Percentiles rank a stretch among this genome's conserved stretches.
Evolutionary conservation across 148 eudicot genomes (phyloP).

Genomic region (Vaccinium vitisidaea): DNA sequence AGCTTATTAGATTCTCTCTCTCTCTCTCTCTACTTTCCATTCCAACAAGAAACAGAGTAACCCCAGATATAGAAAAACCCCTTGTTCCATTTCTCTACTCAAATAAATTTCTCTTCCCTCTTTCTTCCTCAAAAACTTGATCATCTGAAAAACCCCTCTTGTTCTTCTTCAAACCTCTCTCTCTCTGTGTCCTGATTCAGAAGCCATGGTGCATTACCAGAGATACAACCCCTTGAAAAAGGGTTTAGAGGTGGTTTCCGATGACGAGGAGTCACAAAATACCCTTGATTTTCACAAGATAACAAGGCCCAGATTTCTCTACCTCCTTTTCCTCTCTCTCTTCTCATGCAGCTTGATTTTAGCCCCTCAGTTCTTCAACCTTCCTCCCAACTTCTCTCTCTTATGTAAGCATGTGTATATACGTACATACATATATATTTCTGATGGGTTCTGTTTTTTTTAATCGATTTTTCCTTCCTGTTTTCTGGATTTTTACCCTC

Average conservation of each 20-base stretch:
- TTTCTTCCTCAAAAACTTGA: neutral
- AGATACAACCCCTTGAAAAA: constrained; percentile 59
- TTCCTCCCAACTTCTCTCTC: constrained; percentile 34
- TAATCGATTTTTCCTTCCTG: neutral
- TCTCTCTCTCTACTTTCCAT: neutral
- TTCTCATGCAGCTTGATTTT: constrained; percentile 51
- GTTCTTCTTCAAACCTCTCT: neutral
- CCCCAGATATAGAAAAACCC: neutral
- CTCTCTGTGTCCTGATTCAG: neutral
- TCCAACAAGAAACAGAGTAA: neutral
- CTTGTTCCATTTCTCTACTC: neutral
- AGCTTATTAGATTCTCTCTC: neutral
- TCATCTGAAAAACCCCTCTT: neutral
- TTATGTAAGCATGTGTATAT: constrained; percentile 38
- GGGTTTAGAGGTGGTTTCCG: constrained; percentile 26
- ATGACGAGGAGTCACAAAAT: constrained; percentile 44
- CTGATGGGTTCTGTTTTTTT: neutral
- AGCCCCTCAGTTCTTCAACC: constrained; percentile 33
- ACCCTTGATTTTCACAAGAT: constrained; percentile 28
- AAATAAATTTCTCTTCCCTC: neutral
- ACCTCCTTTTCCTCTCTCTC: constrained; percentile 40
- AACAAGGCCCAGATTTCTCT: constrained; percentile 45
- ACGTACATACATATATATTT: neutral
- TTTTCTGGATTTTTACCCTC: neutral
- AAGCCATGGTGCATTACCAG: constrained; percentile 67